Conservation (phyloP, 805 yeast species). For the Suhomyces pyralidae region DNA sequence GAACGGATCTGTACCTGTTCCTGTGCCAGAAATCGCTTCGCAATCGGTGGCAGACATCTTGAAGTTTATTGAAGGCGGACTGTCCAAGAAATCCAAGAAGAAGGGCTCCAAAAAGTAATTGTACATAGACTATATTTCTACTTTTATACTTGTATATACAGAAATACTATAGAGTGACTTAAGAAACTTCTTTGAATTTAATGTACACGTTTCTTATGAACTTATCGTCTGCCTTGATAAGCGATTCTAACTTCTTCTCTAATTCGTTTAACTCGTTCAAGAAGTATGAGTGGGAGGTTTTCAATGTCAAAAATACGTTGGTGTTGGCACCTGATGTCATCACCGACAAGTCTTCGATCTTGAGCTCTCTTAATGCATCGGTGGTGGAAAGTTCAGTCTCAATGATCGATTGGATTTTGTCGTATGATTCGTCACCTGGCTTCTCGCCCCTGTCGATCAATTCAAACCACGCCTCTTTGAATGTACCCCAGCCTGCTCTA, state of each 20-base stretch:
- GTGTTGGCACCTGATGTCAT: slow-evolving; percentile 60
- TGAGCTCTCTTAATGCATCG: slow-evolving; percentile 28
- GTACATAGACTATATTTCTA: neutral
- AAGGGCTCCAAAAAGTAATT: slow-evolving; percentile 7
- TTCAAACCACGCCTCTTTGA: slow-evolving; percentile 67
- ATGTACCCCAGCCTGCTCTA: slow-evolving; percentile 79
- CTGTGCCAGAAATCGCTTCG: slow-evolving; percentile 54
- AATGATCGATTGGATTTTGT: slow-evolving; percentile 38
- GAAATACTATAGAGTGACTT: slow-evolving; percentile 5
- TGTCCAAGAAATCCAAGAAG: slow-evolving; percentile 9
- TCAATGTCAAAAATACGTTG: slow-evolving; percentile 31
- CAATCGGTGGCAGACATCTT: slow-evolving; percentile 72
- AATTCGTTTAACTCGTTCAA: slow-evolving; percentile 27
- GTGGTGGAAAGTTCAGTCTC: slow-evolving; percentile 24
- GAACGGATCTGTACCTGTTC: slow-evolving; percentile 14
- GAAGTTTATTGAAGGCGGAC: slow-evolving; percentile 63
- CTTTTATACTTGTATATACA: neutral
- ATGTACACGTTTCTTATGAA: slow-evolving; percentile 43
- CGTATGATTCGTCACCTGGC: slow-evolving; percentile 48
- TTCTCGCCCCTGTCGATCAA: slow-evolving; percentile 71
- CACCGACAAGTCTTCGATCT: slow-evolving; percentile 42
- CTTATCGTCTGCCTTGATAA: slow-evolving; percentile 37
- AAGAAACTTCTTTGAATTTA: slow-evolving; percentile 24
- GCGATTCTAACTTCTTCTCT: slow-evolving; percentile 30
- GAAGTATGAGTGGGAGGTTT: slow-evolving; percentile 28